Evolutionary conservation across 2,329 filamentous ascomycete species (phyloP).

Genomic region (Calonectria naviculata): DNA sequence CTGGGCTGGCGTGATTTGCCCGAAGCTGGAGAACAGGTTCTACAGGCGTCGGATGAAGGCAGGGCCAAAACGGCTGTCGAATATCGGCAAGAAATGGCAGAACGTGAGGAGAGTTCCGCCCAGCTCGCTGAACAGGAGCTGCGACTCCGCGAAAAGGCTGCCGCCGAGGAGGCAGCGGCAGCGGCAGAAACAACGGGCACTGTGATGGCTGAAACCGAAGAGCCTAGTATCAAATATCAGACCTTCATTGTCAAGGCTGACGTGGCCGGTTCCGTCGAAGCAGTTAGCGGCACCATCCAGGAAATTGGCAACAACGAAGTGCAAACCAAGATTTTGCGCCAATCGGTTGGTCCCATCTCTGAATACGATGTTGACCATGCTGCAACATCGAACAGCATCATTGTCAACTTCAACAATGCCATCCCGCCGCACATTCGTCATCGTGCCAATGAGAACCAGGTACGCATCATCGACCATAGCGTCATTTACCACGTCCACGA

Average conservation of each 20-base stretch:
- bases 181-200: slow-evolving; percentile 49
- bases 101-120: slow-evolving; percentile 79
- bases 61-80: slow-evolving; percentile 82
- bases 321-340: slow-evolving; percentile 78
- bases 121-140: slow-evolving; percentile 82
- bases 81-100: slow-evolving; percentile 78
- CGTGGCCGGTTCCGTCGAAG: slow-evolving; percentile 93
- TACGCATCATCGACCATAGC: slow-evolving; percentile 85
- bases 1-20: slow-evolving; percentile 92
- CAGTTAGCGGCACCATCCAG: slow-evolving; percentile 80
- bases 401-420: slow-evolving; percentile 88
- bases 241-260: slow-evolving; percentile 93
- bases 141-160: slow-evolving; percentile 67
- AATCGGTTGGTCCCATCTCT: slow-evolving; percentile 79
- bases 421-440: slow-evolving; percentile 75
- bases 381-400: slow-evolving; percentile 76
- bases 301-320: slow-evolving; percentile 89
- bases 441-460: slow-evolving; percentile 76
- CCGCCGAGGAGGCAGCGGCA: slow-evolving; percentile 49
- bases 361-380: slow-evolving; percentile 94
- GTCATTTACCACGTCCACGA: slow-evolving; percentile 87
- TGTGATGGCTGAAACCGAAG: slow-evolving; percentile 51
- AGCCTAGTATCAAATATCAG: slow-evolving; percentile 64
- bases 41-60: slow-evolving; percentile 84
- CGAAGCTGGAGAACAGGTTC: slow-evolving; percentile 84